Percentiles rank a stretch among this genome's conserved stretches.
Conservation (phyloP, 1,139 yeast species). For the Casaregolazyma suthepensis region DNA sequence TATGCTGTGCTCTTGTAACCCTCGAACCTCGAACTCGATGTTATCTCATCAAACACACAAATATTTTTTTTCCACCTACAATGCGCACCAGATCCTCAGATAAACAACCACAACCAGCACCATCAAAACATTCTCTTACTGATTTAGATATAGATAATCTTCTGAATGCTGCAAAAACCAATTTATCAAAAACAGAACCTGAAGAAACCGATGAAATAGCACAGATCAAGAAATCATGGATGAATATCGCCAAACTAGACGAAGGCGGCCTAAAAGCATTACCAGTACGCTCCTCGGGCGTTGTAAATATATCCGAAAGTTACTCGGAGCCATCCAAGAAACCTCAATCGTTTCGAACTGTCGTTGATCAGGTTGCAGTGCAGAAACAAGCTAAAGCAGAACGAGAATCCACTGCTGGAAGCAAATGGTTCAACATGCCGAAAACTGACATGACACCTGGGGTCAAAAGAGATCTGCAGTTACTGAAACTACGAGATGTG, state of each 20-base stretch:
- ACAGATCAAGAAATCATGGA: slow-evolving; percentile 17
- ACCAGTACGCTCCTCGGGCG: slow-evolving; percentile 7
- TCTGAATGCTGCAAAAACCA: slow-evolving; percentile 22
- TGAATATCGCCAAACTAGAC: slow-evolving; percentile 25
- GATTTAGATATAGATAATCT: slow-evolving; percentile 21
- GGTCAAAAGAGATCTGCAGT: slow-evolving; percentile 67
- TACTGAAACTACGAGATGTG: slow-evolving; percentile 81
- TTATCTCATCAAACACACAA: not conserved
- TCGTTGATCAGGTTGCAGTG: slow-evolving; percentile 48
- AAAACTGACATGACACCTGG: slow-evolving; percentile 71
- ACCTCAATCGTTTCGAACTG: slow-evolving; percentile 25
- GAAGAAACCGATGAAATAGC: slow-evolving; percentile 9
- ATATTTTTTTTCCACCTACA: not conserved
- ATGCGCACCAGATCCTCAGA: not conserved
- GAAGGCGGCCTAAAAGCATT: slow-evolving; percentile 10
- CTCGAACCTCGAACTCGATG: too few relatives aligned
- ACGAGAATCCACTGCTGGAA: slow-evolving; percentile 42
- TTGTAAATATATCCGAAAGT: slow-evolving; percentile 10
- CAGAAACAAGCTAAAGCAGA: slow-evolving; percentile 20
- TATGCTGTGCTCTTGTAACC: too few relatives aligned
- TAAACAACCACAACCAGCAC: not conserved
- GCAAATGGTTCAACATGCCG: slow-evolving; percentile 79
- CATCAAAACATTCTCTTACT: not conserved
- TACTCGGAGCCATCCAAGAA: not conserved
- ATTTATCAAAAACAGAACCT: slow-evolving; percentile 8